Percentiles rank a stretch among this genome's conserved stretches.
Conservation (phyloP, 2,329 filamentous ascomycete genomes). For the Clarireedia monteithiana region DNA sequence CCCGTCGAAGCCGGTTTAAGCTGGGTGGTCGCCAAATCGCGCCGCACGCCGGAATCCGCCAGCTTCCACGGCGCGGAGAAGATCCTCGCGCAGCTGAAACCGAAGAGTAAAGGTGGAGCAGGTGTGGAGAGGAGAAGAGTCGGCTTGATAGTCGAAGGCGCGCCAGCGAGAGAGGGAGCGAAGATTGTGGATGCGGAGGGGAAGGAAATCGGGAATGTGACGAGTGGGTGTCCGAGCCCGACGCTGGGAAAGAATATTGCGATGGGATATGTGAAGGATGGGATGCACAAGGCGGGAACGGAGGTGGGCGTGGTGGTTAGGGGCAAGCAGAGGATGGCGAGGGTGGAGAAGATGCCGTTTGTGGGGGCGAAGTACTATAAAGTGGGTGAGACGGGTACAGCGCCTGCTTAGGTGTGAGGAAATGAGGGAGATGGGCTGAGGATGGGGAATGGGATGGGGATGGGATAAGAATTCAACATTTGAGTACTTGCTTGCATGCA, state of each 20-base stretch:
- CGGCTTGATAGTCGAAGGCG: conserved; percentile 74
- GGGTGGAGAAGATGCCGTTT: conserved; percentile 65
- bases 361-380: conserved; percentile 55
- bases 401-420: not conserved
- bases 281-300: conserved; percentile 61
- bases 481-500: not conserved
- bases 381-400: conserved; percentile 7
- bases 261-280: conserved; percentile 74
- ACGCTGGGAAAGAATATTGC: conserved; percentile 85
- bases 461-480: not conserved
- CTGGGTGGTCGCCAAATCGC: conserved; percentile 81
- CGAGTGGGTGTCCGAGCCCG: conserved; percentile 84
- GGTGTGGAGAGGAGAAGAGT: conserved; percentile 68
- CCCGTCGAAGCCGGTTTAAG: conserved; percentile 57
- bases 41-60: conserved; percentile 45
- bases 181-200: conserved; percentile 60
- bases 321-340: conserved; percentile 58
- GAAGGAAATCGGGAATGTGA: conserved; percentile 68
- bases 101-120: conserved; percentile 61
- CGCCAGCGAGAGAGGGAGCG: conserved; percentile 84
- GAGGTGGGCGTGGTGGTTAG: conserved; percentile 57
- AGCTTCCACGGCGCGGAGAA: conserved; percentile 80
- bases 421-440: not conserved
- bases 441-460: not conserved
- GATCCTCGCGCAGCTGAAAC: conserved; percentile 69